Percentiles rank a stretch among this genome's conserved stretches.
phyloP scores from a whole-genome alignment of 2,329 filamentous ascomycete genomes.

The Colletotrichum noveboracense region DNA sequence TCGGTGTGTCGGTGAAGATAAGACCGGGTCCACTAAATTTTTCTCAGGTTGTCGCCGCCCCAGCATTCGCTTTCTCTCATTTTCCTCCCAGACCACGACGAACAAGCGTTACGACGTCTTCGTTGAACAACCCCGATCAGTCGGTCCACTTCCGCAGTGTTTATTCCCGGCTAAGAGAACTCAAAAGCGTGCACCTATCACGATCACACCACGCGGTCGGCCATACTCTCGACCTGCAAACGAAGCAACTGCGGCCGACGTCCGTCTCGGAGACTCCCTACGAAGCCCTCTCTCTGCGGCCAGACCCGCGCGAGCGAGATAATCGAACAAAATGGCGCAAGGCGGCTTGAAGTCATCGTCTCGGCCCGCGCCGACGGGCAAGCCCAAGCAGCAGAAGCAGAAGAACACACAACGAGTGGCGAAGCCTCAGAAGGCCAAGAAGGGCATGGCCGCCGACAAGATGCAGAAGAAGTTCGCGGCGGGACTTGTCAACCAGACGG shows the following conservation, averaged over 20 bases:
- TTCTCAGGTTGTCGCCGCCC: background rate
- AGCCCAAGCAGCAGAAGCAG: slow-evolving; percentile 33
- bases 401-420: slow-evolving; percentile 49
- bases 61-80: background rate
- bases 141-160: background rate
- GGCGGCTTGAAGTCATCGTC: slow-evolving; percentile 55
- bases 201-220: background rate
- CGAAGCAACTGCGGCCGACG: background rate
- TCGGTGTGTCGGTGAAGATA: background rate
- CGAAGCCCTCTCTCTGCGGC: background rate
- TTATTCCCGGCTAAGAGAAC: background rate
- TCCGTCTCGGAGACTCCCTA: background rate
- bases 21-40: background rate
- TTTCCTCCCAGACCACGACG: background rate
- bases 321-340: slow-evolving; percentile 52
- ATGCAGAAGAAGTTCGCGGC: slow-evolving; percentile 59
- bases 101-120: background rate
- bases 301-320: background rate
- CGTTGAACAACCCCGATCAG: background rate
- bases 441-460: slow-evolving; percentile 52
- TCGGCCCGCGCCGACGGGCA: slow-evolving; percentile 43
- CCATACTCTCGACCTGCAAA: background rate
- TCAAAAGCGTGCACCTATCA: background rate
- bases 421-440: slow-evolving; percentile 54
- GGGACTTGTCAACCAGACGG: slow-evolving; percentile 59